A percentile compares a stretch with the other conserved stretches of the same genome.
phyloP scores from a whole-genome alignment of 306 rosid species.

The Benincasa hispida region DNA sequence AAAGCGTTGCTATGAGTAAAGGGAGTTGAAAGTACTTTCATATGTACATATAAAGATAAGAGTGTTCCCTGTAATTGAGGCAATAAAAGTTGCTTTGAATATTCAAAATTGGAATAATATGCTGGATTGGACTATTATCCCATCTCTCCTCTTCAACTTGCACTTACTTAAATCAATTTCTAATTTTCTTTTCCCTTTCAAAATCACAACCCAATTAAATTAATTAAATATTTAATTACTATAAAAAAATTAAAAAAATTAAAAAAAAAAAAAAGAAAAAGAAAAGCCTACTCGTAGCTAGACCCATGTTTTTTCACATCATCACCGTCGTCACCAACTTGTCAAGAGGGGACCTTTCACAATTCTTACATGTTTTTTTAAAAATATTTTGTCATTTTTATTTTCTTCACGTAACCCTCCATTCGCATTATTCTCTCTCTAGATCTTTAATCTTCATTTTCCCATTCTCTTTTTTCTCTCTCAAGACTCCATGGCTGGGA shows the following conservation, averaged over 20 bases:
- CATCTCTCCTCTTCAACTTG: background rate
- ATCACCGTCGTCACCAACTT: background rate
- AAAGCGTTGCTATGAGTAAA: background rate
- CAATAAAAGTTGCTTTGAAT: background rate
- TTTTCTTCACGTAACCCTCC: background rate
- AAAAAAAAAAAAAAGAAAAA: background rate
- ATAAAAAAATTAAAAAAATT: no score
- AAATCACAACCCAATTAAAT: background rate
- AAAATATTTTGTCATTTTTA: slow-evolving; percentile 1
- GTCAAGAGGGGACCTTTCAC: background rate
- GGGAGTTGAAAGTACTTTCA: background rate
- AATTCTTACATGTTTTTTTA: slow-evolving; percentile 8
- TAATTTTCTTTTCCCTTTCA: background rate
- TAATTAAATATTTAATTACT: no score
- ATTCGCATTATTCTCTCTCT: background rate
- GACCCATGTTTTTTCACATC: background rate
- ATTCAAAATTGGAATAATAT: background rate
- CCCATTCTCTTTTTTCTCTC: background rate
- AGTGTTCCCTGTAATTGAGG: background rate
- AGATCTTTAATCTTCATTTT: background rate
- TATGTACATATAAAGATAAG: background rate
- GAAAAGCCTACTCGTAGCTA: background rate
- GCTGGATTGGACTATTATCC: background rate
- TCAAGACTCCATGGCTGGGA: slow-evolving; percentile 14
- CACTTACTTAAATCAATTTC: background rate